Conservation (phyloP, 2,329 filamentous ascomycete genomes). For the Lachnellula occidentalis region DNA sequence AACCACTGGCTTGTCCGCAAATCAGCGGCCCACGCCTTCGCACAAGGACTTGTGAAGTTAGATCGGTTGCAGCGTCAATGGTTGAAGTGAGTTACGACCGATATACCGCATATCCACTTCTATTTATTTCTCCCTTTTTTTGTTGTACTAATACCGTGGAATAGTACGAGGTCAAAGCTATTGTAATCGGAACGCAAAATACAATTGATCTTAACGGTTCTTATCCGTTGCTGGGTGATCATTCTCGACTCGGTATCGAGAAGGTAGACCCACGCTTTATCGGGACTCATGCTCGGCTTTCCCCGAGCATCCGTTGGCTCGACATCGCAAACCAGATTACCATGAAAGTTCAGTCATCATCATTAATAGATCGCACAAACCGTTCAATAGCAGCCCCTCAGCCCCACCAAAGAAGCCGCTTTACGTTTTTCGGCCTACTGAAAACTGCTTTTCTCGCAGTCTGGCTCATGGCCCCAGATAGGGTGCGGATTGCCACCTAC, state of each 20-base stretch:
- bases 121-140: too few relatives aligned
- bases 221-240: not conserved
- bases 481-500: not conserved
- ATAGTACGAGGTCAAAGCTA: not conserved
- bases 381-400: not conserved
- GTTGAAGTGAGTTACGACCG: not conserved
- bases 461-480: not conserved
- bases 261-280: not conserved
- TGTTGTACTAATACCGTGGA: not conserved
- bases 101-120: not conserved
- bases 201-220: not conserved
- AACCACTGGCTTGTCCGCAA: slow-evolving; percentile 3
- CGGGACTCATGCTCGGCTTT: slow-evolving; percentile 1
- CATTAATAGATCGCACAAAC: not conserved
- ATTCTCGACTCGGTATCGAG: not conserved
- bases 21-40: not conserved
- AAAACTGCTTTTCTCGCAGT: not conserved
- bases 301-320: not conserved
- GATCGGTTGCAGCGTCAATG: slow-evolving; percentile 1
- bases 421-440: not conserved
- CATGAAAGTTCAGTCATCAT: not conserved
- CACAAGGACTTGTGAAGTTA: not conserved
- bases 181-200: not conserved
- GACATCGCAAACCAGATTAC: not conserved
- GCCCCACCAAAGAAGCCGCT: not conserved